phyloP scores from a whole-genome alignment of 2,329 filamentous ascomycete species.

The Calonectria pteridis region DNA sequence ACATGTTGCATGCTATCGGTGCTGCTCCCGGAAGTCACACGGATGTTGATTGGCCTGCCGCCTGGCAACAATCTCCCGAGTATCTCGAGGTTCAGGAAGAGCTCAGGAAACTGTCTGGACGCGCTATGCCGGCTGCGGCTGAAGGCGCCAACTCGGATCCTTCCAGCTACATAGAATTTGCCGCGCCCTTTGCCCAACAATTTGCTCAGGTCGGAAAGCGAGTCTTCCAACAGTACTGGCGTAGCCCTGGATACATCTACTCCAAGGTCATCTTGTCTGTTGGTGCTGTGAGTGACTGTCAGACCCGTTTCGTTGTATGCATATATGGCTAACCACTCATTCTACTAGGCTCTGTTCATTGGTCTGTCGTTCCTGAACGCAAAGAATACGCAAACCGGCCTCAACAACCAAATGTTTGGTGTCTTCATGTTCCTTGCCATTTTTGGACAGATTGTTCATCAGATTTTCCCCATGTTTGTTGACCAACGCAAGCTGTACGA shows the following conservation, averaged over 20 bases:
- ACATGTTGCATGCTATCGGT: constrained; percentile 36
- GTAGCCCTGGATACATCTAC: constrained; percentile 81
- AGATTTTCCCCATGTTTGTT: constrained; percentile 79
- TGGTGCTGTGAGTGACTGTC: constrained; percentile 41
- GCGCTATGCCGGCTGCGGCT: not conserved
- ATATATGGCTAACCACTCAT: not conserved
- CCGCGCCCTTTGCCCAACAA: constrained; percentile 74
- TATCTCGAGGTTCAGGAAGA: not conserved
- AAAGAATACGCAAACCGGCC: constrained; percentile 70
- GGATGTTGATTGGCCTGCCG: not conserved
- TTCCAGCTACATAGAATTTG: constrained; percentile 69
- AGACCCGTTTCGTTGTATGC: not conserved
- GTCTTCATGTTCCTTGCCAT: constrained; percentile 80
- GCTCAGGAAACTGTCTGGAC: not conserved
- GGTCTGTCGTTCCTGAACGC: constrained; percentile 76
- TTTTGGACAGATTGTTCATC: constrained; percentile 74
- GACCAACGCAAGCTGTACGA: constrained; percentile 78
- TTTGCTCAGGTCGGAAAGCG: constrained; percentile 70
- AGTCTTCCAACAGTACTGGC: constrained; percentile 84
- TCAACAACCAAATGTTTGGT: constrained; percentile 79
- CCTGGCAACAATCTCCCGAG: not conserved
- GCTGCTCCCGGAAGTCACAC: not conserved
- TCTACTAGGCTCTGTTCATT: constrained; percentile 66
- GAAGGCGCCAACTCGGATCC: not conserved
- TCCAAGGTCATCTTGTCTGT: constrained; percentile 73